Evolutionary conservation across 2,329 filamentous ascomycete genomes (phyloP).

Genomic region (Exophiala viscosa): DNA sequence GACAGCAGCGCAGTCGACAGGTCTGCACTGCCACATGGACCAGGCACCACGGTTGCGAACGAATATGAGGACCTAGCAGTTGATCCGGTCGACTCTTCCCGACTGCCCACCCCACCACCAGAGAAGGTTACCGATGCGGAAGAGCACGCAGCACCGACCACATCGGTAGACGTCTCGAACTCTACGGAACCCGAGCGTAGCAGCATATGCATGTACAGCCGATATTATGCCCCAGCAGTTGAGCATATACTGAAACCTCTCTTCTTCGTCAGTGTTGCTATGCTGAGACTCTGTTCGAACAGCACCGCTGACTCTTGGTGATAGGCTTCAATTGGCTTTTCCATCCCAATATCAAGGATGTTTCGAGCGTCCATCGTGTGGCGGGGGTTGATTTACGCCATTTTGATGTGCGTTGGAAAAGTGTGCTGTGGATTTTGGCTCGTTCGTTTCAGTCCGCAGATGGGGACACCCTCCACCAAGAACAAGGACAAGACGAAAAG

Average conservation of each 20-base stretch:
- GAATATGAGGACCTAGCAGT: too few species aligned
- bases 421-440: conserved; percentile 60
- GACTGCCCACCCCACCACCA: conserved; percentile 9
- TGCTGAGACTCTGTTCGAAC: not conserved
- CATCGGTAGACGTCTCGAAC: not conserved
- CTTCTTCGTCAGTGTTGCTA: conserved; percentile 57
- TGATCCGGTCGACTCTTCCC: not conserved
- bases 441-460: conserved; percentile 34
- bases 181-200: conserved; percentile 18
- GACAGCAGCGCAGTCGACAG: not conserved
- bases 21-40: not conserved
- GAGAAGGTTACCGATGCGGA: not conserved
- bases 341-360: conserved; percentile 69
- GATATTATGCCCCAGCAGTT: conserved; percentile 46
- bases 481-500: not conserved
- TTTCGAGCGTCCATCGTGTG: conserved; percentile 63
- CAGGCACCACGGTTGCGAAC: not conserved
- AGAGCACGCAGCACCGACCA: not conserved
- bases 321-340: conserved; percentile 64
- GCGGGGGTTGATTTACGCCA: conserved; percentile 68
- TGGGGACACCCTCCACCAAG: not conserved
- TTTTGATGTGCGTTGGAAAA: conserved; percentile 66
- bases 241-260: conserved; percentile 62
- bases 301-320: not conserved
- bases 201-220: conserved; percentile 39